Evolutionary conservation across 768 basidiomycete genomes (phyloP).

Genomic region (Gloeopeniophorella convolvens): DNA sequence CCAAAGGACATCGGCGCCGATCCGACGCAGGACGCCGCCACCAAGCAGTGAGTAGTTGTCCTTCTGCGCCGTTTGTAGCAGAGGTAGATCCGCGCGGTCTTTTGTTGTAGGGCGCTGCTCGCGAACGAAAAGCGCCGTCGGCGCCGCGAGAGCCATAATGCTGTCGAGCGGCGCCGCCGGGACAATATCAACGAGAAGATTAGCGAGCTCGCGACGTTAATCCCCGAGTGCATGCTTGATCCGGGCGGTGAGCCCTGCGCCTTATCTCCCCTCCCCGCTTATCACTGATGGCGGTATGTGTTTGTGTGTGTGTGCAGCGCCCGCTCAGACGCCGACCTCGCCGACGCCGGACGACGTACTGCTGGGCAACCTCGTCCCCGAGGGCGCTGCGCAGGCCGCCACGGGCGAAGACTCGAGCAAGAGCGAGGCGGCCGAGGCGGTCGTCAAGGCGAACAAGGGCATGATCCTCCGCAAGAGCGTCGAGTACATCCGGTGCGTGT

Average conservation of each 20-base stretch:
- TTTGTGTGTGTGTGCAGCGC: background rate
- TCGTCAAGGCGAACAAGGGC: slow-evolving; percentile 90
- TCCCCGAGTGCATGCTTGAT: slow-evolving; percentile 82
- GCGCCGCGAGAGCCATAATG: slow-evolving; percentile 84
- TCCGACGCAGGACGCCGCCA: slow-evolving; percentile 26
- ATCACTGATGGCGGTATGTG: background rate
- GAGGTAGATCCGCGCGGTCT: background rate
- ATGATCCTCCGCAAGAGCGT: slow-evolving; percentile 77
- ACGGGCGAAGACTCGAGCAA: slow-evolving; percentile 24
- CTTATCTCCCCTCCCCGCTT: background rate
- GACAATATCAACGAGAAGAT: slow-evolving; percentile 98
- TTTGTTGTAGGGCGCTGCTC: slow-evolving; percentile 45
- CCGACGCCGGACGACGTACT: slow-evolving; percentile 21
- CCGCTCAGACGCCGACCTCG: slow-evolving; percentile 20
- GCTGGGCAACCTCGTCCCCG: slow-evolving; percentile 17
- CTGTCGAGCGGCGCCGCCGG: slow-evolving; percentile 78
- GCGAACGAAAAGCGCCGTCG: slow-evolving; percentile 80
- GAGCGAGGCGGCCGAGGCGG: slow-evolving; percentile 33
- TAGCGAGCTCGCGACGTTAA: slow-evolving; percentile 78
- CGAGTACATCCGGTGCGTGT: slow-evolving; percentile 38
- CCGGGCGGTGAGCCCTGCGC: slow-evolving; percentile 32
- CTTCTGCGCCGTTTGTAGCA: background rate
- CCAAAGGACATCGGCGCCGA: slow-evolving; percentile 30
- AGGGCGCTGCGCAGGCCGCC: background rate
- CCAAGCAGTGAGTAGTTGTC: slow-evolving; percentile 34